Percentiles rank a stretch among this genome's conserved stretches.
phyloP scores from a whole-genome alignment of 75 land plant genomes.

The Pinus albicaulis region DNA sequence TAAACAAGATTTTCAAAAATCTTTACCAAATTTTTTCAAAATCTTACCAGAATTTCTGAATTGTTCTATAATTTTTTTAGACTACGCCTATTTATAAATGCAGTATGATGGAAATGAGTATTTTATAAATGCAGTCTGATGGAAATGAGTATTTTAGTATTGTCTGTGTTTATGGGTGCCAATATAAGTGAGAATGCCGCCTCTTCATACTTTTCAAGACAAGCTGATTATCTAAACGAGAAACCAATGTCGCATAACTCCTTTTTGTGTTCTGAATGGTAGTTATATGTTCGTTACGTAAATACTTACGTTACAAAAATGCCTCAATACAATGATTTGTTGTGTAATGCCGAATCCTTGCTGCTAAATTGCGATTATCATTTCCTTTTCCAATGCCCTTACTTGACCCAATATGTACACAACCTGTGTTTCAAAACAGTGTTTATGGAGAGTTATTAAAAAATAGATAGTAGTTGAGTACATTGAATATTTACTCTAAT shows the following conservation, averaged over 20 bases:
- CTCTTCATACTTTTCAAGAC: constrained; percentile 60
- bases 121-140: too few species aligned
- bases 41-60: too few species aligned
- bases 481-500: not conserved
- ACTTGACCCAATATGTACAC: constrained; percentile 83
- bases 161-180: too few species aligned
- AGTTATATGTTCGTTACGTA: constrained; percentile 8
- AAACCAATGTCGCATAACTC: too few species aligned
- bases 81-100: too few species aligned
- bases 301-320: constrained; percentile 29
- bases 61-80: too few species aligned
- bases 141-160: too few species aligned
- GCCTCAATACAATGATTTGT: constrained; percentile 50
- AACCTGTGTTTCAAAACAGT: constrained; percentile 27
- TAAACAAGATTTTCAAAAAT: too few species aligned
- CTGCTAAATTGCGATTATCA: constrained; percentile 42
- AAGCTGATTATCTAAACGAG: constrained; percentile 72
- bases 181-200: constrained; percentile 10
- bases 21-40: too few species aligned
- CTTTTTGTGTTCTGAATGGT: constrained; percentile 54
- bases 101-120: too few species aligned
- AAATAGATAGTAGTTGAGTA: not conserved
- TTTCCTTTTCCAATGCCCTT: constrained; percentile 56
- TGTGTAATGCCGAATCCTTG: constrained; percentile 67
- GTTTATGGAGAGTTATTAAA: not conserved